Conservation (phyloP, 1,284 basidiomycete species). For the Entoloma clypeatum region DNA sequence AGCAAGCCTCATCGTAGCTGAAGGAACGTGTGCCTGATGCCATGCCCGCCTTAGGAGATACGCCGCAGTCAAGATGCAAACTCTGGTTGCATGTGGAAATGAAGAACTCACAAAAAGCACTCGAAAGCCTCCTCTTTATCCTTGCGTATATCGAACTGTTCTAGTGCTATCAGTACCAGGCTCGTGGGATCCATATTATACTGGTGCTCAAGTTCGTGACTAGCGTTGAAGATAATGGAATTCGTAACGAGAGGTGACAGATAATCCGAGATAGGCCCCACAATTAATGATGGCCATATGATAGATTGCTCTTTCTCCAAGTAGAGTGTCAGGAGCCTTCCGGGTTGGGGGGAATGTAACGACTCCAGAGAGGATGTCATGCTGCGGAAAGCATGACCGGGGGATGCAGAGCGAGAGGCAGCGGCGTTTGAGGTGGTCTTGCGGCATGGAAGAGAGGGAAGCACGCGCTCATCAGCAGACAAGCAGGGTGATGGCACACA, state of each 20-base stretch:
- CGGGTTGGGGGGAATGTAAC: slow-evolving; percentile 50
- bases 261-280: slow-evolving; percentile 64
- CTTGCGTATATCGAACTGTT: slow-evolving; percentile 66
- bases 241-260: slow-evolving; percentile 50
- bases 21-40: slow-evolving; percentile 69
- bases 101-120: slow-evolving; percentile 61
- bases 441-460: slow-evolving; percentile 31
- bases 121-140: slow-evolving; percentile 74
- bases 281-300: slow-evolving; percentile 75
- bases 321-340: slow-evolving; percentile 67
- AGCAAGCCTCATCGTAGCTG: slow-evolving; percentile 70
- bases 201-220: slow-evolving; percentile 50
- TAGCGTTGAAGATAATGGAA: slow-evolving; percentile 49
- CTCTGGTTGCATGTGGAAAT: background rate
- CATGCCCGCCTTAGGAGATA: slow-evolving; percentile 61
- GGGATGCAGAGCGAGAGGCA: slow-evolving; percentile 56
- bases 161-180: slow-evolving; percentile 62
- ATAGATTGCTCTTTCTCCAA: slow-evolving; percentile 73
- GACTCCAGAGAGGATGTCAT: slow-evolving; percentile 71
- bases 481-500: slow-evolving; percentile 57
- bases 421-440: slow-evolving; percentile 31
- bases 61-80: slow-evolving; percentile 3
- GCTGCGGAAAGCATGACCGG: slow-evolving; percentile 47
- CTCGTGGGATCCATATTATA: slow-evolving; percentile 84
- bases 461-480: slow-evolving; percentile 46